Evolutionary conservation across 768 basidiomycete species (phyloP), one percentile per base, ranked within the genome.

Genomic region (Serendipita sp.): DNA sequence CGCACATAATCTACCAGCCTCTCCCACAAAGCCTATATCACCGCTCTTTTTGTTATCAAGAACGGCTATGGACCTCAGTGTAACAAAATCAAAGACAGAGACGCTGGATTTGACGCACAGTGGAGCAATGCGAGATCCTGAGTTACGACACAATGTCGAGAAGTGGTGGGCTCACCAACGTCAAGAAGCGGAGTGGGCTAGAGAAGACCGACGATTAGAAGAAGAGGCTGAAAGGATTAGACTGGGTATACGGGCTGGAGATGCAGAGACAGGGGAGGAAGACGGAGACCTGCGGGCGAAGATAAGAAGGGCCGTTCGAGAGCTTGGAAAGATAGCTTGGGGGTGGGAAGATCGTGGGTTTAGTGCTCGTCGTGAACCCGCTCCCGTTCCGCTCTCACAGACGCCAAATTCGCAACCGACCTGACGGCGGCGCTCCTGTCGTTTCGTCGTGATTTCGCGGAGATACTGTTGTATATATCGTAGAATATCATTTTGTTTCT

Each of bases 141-240:
- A 73, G 34, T 74, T 83, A 11, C 79, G 81, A 7, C 74, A 73
- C 8, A 78, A 77, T n/a, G 77, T 80, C 0, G 70, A 69, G 0
- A 72, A 73, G 62, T 86, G 83, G 79, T 88, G 86, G 86, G 73
- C 74, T 2, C 76, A 73, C 36, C 80, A 86, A 69, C 78, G 78
- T 51, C 72, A 71, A 28, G 81, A 83, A 64, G 85, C 85, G 0
- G 72, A 74, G 30, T 76, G 76, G 68, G 78, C 81, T 45, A 73
- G 81, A 30, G 74, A 70, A 32, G 79, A 85, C 70, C 76, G 76
- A 63, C 74, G 67, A 3, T 80, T 88, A 38, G 76, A 75, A 44
- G 74, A 67, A 28, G 75, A 80, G 0, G 79, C 84, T 7, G 76
- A 75, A 52, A 75, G 76, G 52, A 72, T 80, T 2, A 80, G 80